phyloP scores from a whole-genome alignment of 768 basidiomycete genomes.

The Trametes maxima region DNA sequence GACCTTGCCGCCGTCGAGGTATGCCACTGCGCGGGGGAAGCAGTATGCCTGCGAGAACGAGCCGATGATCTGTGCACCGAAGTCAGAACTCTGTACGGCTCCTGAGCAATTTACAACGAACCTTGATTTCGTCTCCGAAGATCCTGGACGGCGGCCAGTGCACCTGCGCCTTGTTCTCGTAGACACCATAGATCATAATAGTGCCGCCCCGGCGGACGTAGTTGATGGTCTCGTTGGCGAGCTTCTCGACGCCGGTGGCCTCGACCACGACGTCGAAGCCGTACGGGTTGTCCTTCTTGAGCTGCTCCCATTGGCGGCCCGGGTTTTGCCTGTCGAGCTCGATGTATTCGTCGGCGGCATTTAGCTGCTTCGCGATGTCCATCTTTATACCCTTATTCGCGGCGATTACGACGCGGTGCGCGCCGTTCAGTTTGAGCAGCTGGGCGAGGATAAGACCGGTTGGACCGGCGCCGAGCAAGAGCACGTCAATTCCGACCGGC shows the following conservation, averaged over 20 bases:
- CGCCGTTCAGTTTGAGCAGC: constrained; percentile 86
- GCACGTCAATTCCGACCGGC: constrained; percentile 81
- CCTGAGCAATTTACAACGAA: constrained; percentile 24
- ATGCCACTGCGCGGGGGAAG: constrained; percentile 90
- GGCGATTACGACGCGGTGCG: constrained; percentile 76
- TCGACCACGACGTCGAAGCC: constrained; percentile 74
- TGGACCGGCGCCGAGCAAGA: constrained; percentile 86
- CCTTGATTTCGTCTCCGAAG: constrained; percentile 71
- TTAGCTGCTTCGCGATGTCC: constrained; percentile 77
- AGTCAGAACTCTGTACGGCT: background rate
- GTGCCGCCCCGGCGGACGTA: constrained; percentile 90
- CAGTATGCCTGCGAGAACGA: constrained; percentile 90
- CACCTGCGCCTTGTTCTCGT: constrained; percentile 82
- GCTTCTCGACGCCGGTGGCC: constrained; percentile 83
- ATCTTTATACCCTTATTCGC: constrained; percentile 92
- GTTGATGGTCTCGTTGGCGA: constrained; percentile 86
- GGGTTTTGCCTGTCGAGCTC: constrained; percentile 81
- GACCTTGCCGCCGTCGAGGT: constrained; percentile 85
- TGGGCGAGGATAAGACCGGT: constrained; percentile 89
- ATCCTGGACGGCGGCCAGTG: constrained; percentile 89
- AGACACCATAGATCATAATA: constrained; percentile 89
- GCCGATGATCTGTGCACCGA: constrained; percentile 69
- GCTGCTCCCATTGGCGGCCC: constrained; percentile 75
- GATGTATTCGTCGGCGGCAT: constrained; percentile 83
- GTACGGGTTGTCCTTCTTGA: constrained; percentile 81